Base-by-base conservation (phyloP, 2,329 filamentous ascomycete species). In the Xylariaceae sp. region DNA sequence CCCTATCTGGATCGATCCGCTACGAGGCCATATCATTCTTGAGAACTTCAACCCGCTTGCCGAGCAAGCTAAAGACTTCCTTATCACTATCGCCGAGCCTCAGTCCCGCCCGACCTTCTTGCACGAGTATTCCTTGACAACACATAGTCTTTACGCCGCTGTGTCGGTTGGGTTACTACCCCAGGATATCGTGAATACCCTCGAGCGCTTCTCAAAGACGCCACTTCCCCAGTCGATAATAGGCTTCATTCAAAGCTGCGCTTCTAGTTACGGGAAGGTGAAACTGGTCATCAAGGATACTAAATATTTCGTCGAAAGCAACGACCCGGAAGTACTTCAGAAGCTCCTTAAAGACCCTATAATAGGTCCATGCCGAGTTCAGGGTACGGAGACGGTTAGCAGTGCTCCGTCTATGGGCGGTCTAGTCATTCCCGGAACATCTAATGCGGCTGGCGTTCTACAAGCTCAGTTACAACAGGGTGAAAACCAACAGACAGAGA, bases 51-150 rank as follows among this genome's bases (percentile, higher is more conserved):
- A 91, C 49, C 90, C 93, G 2, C 80, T 95, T 54, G 92, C 94
- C 55, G 84, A 89, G 55, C 89, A 93, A 69, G 94, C 92, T 0
- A 92, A 96, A 71, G 92, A 96, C 73, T 96, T 99, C 72, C 80
- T 99, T 57, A 96, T 96, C 67, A 96, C 95, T 43, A 94, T 99
- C 66, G 91, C 94, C 61, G 94, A 99, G 77, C 95, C 94, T 16
- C 81, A 94, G 57, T 97, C 93, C 31, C 87, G 94, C 58, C 94
- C 95, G 56, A 90, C 87, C 4, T 94, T 92, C 70, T 85, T 98
- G 62, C 95, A 98, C 78, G 94, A 99, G 75, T 98, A 98, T 75
- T 85, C 88, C 53, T 83, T 99, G 67, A 97, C 92, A 2, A 87
- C 90, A 21, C 93, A 98, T 75, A 96, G 92, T 75, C 81, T 99